Percentiles rank a stretch among this genome's conserved stretches.
Evolutionary conservation across 2,329 filamentous ascomycete genomes (phyloP).

Genomic region (Aspergillus calidoustus): DNA sequence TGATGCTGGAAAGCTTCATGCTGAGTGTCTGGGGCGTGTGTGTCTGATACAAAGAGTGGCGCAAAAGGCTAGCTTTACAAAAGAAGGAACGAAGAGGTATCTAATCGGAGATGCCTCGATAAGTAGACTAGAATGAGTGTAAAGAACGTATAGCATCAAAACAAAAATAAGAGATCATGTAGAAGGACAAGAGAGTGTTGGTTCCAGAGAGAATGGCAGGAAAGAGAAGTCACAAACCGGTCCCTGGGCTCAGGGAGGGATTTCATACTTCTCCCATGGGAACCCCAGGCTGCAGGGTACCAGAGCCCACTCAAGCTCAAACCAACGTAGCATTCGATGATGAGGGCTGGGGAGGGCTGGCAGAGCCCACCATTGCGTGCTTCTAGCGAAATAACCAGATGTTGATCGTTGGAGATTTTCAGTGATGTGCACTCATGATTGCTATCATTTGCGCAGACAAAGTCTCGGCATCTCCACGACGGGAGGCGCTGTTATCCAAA

Average conservation of each 20-base stretch:
- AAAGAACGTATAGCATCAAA: slow-evolving; percentile 11
- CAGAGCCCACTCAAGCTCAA: slow-evolving; percentile 9
- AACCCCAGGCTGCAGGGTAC: slow-evolving; percentile 11
- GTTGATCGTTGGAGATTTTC: slow-evolving; percentile 24
- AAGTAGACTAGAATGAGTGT: slow-evolving; percentile 14
- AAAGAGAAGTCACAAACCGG: slow-evolving; percentile 5
- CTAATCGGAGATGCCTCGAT: neutral
- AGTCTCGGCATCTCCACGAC: slow-evolving; percentile 8
- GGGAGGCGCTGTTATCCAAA: slow-evolving; percentile 24
- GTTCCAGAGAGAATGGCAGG: slow-evolving; percentile 11
- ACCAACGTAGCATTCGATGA: slow-evolving; percentile 9
- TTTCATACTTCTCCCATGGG: slow-evolving; percentile 18
- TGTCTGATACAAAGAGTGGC: slow-evolving; percentile 7
- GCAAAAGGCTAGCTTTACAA: slow-evolving; percentile 11
- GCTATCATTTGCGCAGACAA: slow-evolving; percentile 21
- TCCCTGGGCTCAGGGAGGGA: neutral
- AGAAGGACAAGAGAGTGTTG: slow-evolving; percentile 9
- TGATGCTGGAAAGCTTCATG: slow-evolving; percentile 25
- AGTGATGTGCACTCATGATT: slow-evolving; percentile 17
- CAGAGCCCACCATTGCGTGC: slow-evolving; percentile 19
- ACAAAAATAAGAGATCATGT: neutral
- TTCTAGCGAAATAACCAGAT: slow-evolving; percentile 11
- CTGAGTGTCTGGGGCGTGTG: neutral
- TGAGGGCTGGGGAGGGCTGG: slow-evolving; percentile 3
- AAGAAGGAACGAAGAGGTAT: slow-evolving; percentile 9